Evolutionary conservation across 495 filamentous ascomycete genomes (phyloP).

Genomic region (Lindgomyces ingoldianus): DNA sequence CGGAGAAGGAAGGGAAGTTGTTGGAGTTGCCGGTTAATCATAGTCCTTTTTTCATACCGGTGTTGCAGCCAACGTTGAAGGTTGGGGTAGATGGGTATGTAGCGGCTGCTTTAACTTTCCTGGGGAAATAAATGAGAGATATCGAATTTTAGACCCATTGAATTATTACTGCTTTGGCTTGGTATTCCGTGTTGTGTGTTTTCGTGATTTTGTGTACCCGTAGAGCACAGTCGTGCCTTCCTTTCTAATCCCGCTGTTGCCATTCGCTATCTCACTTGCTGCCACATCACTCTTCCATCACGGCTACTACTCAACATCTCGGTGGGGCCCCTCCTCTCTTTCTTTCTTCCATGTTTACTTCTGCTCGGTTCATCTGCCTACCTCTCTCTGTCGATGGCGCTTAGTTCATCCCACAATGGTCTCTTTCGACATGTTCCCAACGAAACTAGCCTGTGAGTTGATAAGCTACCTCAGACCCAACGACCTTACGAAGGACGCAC

Average conservation of each 20-base stretch:
- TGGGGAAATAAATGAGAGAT: slow-evolving; percentile 27
- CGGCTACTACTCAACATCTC: background rate
- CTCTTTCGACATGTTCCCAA: background rate
- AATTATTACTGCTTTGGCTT: background rate
- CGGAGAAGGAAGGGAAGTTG: slow-evolving; percentile 49
- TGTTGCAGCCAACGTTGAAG: slow-evolving; percentile 60
- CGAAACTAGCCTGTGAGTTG: background rate
- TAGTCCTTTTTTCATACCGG: slow-evolving; percentile 61
- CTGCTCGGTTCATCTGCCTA: background rate
- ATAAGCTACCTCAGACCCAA: background rate
- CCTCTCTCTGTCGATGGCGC: background rate
- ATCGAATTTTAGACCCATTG: background rate
- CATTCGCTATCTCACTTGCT: too few relatives aligned
- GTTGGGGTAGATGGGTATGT: slow-evolving; percentile 59
- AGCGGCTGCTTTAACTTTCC: slow-evolving; percentile 55
- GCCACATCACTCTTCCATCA: background rate
- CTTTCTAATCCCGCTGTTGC: background rate
- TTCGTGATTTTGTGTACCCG: background rate
- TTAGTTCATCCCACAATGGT: background rate
- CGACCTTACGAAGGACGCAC: background rate
- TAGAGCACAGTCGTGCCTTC: background rate
- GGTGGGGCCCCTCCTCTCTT: background rate
- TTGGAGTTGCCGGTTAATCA: slow-evolving; percentile 55
- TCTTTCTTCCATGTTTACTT: background rate
- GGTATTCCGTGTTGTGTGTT: background rate